Evolutionary conservation across 805 yeast species (phyloP), one percentile per base, ranked within the genome.

Genomic region (Wickerhamiella lipophila): DNA sequence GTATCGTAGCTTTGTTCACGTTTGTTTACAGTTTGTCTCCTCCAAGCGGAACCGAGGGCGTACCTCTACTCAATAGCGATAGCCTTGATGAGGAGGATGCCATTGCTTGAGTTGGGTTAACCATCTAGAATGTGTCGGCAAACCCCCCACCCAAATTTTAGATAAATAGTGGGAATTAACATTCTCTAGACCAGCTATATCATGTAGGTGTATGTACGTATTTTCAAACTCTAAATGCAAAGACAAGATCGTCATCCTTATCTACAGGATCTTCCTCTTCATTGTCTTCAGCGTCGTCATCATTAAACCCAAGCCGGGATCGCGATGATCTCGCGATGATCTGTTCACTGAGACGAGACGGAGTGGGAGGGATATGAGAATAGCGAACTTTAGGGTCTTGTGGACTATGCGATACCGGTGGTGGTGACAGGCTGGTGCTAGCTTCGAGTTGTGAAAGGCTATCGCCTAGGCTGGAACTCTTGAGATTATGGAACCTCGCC

Each of bases 1-100:
- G 75, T 4, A 48, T 78, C 26, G 70, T 81, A 60, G 71, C 78
- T 50, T 57, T 78, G 18, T 61, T 72, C 44, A 68, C 82, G 6
- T 56, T 75, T 15, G 63, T 75, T 26, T 72, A 74, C 32, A 59
- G 65, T 39, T 43, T 61, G 46, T 50, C 49, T 19, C 40, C 49
- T 21, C 58, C 56, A 7, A 47, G 46, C 34, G 43, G 27, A 29
- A 47, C 18, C 26, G 58, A 54, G 45, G 50, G 50, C 9, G 56
- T 57, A 5, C 60, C 57, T 18, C 53, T 56, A 15, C 44, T 56
- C 34, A 47, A 53, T 25, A 40, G 42, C 6, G 26, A 21, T 6
- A 13, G n/a, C n/a, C n/a, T 19, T 12, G 26, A 3, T 4, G 42
- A 21, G 26, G 42, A 22, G 26, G 42, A 21, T 22, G 26, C 6